A percentile compares a stretch with the other conserved stretches of the same genome.
Conservation (phyloP, 805 yeast genomes). For the Blastobotrys attinorum region DNA sequence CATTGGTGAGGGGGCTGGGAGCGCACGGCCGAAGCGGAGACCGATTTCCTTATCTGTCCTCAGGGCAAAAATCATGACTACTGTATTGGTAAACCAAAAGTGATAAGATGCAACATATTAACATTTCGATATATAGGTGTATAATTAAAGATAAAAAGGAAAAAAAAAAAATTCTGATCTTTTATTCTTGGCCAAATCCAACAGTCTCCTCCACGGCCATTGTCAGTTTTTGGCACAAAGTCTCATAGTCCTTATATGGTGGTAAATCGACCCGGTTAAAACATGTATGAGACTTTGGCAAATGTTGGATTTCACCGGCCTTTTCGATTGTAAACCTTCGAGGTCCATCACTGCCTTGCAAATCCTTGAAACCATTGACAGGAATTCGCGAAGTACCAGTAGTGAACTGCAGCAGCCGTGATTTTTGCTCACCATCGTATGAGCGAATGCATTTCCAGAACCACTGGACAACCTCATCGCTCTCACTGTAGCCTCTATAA, state of each 20-base stretch:
- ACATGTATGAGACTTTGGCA: conserved; percentile 98
- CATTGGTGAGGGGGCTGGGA: too few relatives aligned
- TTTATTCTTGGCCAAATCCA: conserved; percentile 94
- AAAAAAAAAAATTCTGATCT: not conserved
- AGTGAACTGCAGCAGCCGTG: conserved; percentile 90
- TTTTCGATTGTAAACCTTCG: conserved; percentile 97
- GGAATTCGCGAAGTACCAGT: conserved; percentile 99
- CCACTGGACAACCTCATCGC: conserved; percentile 96
- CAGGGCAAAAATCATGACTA: too few relatives aligned
- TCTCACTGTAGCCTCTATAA: conserved; percentile 95
- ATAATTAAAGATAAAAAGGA: too few relatives aligned
- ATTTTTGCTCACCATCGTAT: conserved; percentile 96
- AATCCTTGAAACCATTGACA: conserved; percentile 96
- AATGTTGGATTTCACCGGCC: conserved; percentile 86
- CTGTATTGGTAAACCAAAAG: too few relatives aligned
- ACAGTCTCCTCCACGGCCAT: conserved; percentile 98
- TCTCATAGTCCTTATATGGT: conserved; percentile 77
- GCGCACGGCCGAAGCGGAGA: too few relatives aligned
- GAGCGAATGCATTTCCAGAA: conserved; percentile 91
- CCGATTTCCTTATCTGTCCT: too few relatives aligned
- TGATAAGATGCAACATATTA: too few relatives aligned
- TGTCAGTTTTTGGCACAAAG: conserved; percentile 81
- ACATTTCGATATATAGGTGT: too few relatives aligned
- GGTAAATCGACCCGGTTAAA: conserved; percentile 98
- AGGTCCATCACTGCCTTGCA: conserved; percentile 99